phyloP scores from a whole-genome alignment of 225 moss, liverwort and hornwort species.

The Anthoceros angustus region DNA sequence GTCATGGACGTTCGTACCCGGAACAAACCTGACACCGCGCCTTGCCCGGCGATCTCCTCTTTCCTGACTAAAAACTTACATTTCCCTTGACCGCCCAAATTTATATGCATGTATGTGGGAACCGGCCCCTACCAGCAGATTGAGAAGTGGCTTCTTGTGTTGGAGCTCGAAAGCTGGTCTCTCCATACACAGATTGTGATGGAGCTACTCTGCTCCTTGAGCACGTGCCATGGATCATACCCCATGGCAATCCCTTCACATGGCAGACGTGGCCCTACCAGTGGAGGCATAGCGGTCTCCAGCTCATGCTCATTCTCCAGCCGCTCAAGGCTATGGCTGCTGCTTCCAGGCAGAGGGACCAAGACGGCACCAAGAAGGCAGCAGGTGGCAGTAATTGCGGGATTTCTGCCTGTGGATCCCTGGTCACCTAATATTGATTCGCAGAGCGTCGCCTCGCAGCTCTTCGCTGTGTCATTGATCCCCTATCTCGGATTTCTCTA shows the following conservation, averaged over 20 bases:
- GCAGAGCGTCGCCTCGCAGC: conserved; percentile 74
- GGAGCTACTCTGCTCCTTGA: not conserved
- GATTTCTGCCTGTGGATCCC: conserved; percentile 36
- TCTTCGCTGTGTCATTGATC: conserved; percentile 80
- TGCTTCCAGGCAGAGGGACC: not conserved
- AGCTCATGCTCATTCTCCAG: not conserved
- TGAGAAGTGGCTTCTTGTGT: no score
- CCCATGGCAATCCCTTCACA: not conserved
- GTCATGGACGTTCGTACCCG: no score
- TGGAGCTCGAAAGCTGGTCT: no score
- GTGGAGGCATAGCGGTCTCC: not conserved
- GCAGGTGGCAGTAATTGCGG: not conserved
- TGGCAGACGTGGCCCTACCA: not conserved
- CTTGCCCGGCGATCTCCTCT: no score
- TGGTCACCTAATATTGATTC: conserved; percentile 76
- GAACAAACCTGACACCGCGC: no score
- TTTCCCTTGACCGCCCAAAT: no score
- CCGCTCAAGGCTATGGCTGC: not conserved
- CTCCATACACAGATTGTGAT: not conserved
- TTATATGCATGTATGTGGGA: no score
- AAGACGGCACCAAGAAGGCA: not conserved
- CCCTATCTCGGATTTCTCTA: conserved; percentile 92
- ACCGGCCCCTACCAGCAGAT: no score
- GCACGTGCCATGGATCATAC: not conserved
- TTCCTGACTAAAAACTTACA: no score